Base-by-base conservation (phyloP, 306 rosid species). In the Vigna mungo region DNA sequence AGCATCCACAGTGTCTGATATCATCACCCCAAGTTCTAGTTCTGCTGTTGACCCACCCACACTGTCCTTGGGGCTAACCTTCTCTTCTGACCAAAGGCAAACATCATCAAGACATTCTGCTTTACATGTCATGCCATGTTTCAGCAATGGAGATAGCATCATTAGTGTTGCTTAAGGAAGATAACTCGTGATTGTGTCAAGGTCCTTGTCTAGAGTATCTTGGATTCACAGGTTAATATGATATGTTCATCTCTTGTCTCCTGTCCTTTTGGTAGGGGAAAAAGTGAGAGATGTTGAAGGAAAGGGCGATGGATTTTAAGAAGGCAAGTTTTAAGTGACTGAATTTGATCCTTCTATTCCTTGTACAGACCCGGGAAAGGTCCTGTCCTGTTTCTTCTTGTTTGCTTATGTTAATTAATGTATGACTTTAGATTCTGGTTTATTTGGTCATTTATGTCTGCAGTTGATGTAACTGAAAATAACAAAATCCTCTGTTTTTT, bases 1-100 rank as follows among this genome's bases (percentile, higher is more conserved):
- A 43, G 49, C 86, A 10, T 53, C 86, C 6, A 53, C 81, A 4
- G 78, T 60, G 7, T 53, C 89, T 2, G 86, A 85, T 73, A 65
- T 80, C 37, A 81, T 78, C 25, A 80, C 80, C 75, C 68, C 85
- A 56, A 84, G 85, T 65, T 80, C 78, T 49, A 88, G 81, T 52
- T 75, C 91, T 20, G 13, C 86, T 2, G 63, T 74, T 36, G 97
- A 90, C 39, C 75, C 89, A 3, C 89, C 92, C 17, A 62, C 85
- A n/a, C 86, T 95, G 37, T 86, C 96, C 54, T 97, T 95, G 16
- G 89, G 91, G 36, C 86, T 96, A 51, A 87, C 97, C 73, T 86
- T 92, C 87, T 85, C 90, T 16, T 81, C 91, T 46, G 89, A 88
- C 74, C 89, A 88, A 3, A 82, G 88, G 72, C 96, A 85, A 12